Evolutionary conservation across 139 green algal species (phyloP).

Genomic region (Axilococcus clingmanii): DNA sequence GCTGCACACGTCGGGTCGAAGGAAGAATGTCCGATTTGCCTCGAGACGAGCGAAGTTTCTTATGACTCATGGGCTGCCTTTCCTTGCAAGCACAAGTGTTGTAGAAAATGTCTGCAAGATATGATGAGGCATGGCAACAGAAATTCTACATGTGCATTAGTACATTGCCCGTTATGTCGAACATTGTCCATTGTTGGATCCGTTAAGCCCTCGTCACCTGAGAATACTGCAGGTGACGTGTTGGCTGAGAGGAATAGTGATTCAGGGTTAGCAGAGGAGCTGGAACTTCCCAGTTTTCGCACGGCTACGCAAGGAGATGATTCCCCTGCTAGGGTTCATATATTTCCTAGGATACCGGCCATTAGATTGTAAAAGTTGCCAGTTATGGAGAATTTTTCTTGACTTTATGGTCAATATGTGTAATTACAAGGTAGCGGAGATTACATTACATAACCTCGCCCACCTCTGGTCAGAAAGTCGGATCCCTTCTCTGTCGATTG

Average conservation of each 20-base stretch:
- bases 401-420: no score
- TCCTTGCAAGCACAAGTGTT: constrained; percentile 16
- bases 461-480: constrained; percentile 14
- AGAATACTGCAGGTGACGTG: neutral
- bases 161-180: constrained; percentile 5
- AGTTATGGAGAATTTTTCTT: no score
- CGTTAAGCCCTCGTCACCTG: neutral
- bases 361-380: no score
- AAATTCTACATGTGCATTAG: neutral
- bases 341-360: no score
- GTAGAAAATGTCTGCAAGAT: constrained; percentile 6
- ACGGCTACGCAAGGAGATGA: no score
- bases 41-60: constrained; percentile 2
- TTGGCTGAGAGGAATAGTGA: no score
- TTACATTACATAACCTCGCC: constrained; percentile 4
- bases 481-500: neutral
- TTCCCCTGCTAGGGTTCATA: no score
- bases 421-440: neutral
- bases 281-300: no score
- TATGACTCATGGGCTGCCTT: constrained; percentile 7
- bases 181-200: neutral
- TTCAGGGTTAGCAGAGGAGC: no score
- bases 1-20: neutral
- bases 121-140: constrained; percentile 3
- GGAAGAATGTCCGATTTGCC: constrained; percentile 19